Evolutionary conservation across 2,329 filamentous ascomycete genomes (phyloP).

Genomic region (Eurotiales sp.): DNA sequence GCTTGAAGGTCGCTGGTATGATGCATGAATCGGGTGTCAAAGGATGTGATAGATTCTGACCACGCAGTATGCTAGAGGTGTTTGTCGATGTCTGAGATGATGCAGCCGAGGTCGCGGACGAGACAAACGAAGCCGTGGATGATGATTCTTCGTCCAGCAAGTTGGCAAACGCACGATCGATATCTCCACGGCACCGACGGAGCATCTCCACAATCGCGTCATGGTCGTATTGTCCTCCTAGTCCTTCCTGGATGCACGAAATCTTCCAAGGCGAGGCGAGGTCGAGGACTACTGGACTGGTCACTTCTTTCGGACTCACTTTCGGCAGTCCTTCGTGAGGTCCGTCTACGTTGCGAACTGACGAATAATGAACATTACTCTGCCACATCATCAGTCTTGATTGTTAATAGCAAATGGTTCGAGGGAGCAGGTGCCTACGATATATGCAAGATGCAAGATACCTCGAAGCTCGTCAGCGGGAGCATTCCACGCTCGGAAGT

Average conservation of each 20-base stretch:
- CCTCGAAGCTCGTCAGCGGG: constrained; percentile 31
- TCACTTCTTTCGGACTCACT: constrained; percentile 35
- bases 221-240: constrained; percentile 50
- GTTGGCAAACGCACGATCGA: constrained; percentile 51
- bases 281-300: constrained; percentile 28
- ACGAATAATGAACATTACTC: constrained; percentile 65
- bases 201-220: constrained; percentile 51
- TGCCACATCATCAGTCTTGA: constrained; percentile 30
- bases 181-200: constrained; percentile 51
- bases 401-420: background rate
- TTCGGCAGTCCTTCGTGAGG: constrained; percentile 55
- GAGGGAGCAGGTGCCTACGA: constrained; percentile 44
- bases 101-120: constrained; percentile 7
- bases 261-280: constrained; percentile 53
- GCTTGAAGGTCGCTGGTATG: constrained; percentile 22
- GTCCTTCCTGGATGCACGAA: constrained; percentile 48
- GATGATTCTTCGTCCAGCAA: constrained; percentile 46
- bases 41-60: background rate
- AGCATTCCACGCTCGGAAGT: constrained; percentile 45
- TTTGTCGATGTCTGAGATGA: constrained; percentile 12
- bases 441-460: constrained; percentile 58
- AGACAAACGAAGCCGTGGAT: constrained; percentile 14
- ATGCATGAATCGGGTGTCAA: background rate
- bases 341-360: constrained; percentile 58
- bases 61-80: constrained; percentile 10